These are phyloP conservation scores for Marchantia paleacea DNA, from an alignment of 225 moss, liverwort and hornwort species.

Conservation along the genomic window DNA sequence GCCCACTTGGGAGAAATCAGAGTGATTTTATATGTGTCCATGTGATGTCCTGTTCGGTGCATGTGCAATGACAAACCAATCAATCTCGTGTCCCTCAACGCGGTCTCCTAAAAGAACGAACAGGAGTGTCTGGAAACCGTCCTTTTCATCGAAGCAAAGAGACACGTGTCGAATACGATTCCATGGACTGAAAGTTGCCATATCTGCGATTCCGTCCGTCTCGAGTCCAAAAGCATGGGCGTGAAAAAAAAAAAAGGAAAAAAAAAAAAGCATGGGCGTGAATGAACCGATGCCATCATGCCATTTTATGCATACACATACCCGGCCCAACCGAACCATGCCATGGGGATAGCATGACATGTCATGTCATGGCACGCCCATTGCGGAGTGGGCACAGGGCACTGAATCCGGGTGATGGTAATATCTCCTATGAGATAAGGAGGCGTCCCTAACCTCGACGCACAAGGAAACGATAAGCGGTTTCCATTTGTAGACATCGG, in stretches of 20 bases:
- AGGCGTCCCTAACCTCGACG: background rate
- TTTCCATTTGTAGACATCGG: background rate
- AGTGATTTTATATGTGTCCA: background rate
- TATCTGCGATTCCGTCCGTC: background rate
- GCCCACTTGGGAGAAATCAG: background rate
- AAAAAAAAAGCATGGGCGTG: no score
- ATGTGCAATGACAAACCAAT: background rate
- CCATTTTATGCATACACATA: background rate
- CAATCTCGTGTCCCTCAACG: background rate
- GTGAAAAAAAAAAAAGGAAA: no score
- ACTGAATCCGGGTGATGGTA: background rate
- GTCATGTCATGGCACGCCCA: background rate
- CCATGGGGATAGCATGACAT: background rate
- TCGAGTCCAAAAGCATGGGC: background rate
- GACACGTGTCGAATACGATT: background rate
- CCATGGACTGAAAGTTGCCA: background rate
- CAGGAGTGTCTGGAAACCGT: background rate
- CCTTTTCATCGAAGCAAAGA: background rate
- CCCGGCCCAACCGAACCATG: background rate
- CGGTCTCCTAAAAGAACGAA: background rate
- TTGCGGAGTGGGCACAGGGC: background rate
- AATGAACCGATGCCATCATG: no score
- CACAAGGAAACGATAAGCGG: constrained; percentile 1
- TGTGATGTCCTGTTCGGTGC: background rate
- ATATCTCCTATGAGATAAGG: background rate